phyloP scores from a whole-genome alignment of 345 rosid genomes.

The Euphorbia peplus region DNA sequence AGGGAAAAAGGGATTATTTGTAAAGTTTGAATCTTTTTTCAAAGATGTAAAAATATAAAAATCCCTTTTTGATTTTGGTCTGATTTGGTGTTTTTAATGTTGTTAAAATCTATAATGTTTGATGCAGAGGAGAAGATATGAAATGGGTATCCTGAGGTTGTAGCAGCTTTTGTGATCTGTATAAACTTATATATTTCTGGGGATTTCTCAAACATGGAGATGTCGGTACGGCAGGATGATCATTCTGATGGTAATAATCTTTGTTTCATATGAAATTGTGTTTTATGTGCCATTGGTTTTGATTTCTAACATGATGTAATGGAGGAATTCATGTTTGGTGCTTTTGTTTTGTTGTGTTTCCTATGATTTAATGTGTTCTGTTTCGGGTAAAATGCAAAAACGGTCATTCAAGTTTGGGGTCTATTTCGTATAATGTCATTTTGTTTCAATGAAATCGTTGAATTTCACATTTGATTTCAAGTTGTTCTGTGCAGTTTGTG shows the following conservation, averaged over 20 bases:
- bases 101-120: neutral
- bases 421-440: neutral
- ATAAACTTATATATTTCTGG: neutral
- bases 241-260: slow-evolving; percentile 37
- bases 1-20: too few species aligned
- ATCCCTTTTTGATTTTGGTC: neutral
- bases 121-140: slow-evolving; percentile 23
- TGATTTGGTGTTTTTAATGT: neutral
- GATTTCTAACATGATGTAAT: too few species aligned
- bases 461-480: too few species aligned
- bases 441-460: neutral
- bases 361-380: neutral
- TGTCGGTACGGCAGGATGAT: slow-evolving; percentile 53
- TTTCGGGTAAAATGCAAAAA: too few species aligned
- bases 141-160: slow-evolving; percentile 21
- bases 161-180: slow-evolving; percentile 27
- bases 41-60: slow-evolving; percentile 3
- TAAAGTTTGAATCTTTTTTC: slow-evolving; percentile 2
- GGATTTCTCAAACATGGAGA: slow-evolving; percentile 29
- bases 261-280: slow-evolving; percentile 1
- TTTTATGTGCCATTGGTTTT: neutral
- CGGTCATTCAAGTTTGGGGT: neutral
- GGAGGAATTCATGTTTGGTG: neutral
- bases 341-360: neutral
- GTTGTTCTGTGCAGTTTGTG: neutral